Evolutionary conservation across 257 asterid species (phyloP).

Genomic region (Prunella vulgaris): DNA sequence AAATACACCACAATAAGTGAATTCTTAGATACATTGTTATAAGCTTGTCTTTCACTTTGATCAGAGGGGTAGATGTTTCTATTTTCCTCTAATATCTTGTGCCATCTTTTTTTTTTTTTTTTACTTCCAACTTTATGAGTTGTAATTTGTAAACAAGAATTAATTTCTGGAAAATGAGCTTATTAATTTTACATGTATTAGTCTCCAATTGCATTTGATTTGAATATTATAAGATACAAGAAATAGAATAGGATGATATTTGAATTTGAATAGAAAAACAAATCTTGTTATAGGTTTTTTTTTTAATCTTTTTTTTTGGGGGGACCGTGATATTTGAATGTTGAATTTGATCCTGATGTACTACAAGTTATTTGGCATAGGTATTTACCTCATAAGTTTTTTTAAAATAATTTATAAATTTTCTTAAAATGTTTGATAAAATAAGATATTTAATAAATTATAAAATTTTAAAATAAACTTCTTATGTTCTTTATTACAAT

Average conservation of each 20-base stretch:
- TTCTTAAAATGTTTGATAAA: too few species aligned
- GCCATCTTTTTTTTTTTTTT: too few species aligned
- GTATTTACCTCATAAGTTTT: too few species aligned
- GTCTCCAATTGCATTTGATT: background rate
- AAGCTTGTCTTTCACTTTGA: slow-evolving; percentile 21
- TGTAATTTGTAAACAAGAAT: background rate
- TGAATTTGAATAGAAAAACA: background rate
- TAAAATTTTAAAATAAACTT: too few species aligned
- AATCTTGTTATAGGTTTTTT: too few species aligned
- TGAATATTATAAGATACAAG: background rate
- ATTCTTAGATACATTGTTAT: slow-evolving; percentile 48
- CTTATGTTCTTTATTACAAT: too few species aligned
- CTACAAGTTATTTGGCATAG: too few species aligned
- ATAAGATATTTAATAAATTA: too few species aligned
- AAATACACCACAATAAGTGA: slow-evolving; percentile 68
- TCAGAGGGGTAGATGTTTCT: slow-evolving; percentile 4
- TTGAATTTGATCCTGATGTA: too few species aligned
- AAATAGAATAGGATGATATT: background rate
- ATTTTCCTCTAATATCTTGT: too few species aligned
- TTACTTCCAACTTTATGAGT: background rate
- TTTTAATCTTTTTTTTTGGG: too few species aligned
- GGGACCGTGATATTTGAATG: background rate
- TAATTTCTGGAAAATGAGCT: background rate
- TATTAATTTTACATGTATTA: background rate
- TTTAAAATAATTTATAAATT: too few species aligned